These are phyloP conservation scores for Schwanniomyces sp. DNA, from an alignment of 805 yeast genomes.

Conservation along the genomic window DNA sequence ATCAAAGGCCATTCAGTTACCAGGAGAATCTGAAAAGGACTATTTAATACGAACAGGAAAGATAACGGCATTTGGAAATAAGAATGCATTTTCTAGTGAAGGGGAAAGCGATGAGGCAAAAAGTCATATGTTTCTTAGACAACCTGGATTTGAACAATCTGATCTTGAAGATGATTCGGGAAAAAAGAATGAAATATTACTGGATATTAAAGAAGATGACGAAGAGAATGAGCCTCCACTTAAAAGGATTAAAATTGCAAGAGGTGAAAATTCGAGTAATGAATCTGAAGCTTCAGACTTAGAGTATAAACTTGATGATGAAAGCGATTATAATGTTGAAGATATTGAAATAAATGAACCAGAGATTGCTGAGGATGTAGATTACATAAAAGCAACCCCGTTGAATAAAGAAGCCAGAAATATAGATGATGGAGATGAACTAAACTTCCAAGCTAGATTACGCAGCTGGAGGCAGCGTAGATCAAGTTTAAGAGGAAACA, in stretches of 20 bases:
- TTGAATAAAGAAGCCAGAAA: slow-evolving; percentile 34
- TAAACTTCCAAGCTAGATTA: slow-evolving; percentile 58
- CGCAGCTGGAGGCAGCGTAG: slow-evolving; percentile 59
- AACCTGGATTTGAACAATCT: slow-evolving; percentile 46
- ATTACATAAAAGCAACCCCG: background rate
- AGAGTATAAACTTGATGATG: background rate
- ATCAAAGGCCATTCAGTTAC: slow-evolving; percentile 36
- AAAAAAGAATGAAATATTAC: too few relatives aligned
- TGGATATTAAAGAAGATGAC: slow-evolving; percentile 9
- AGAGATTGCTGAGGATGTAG: slow-evolving; percentile 7
- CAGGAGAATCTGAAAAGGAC: slow-evolving; percentile 80
- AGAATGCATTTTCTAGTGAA: slow-evolving; percentile 53
- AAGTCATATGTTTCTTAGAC: slow-evolving; percentile 46
- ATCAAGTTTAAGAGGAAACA: slow-evolving; percentile 25
- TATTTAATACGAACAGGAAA: slow-evolving; percentile 85
- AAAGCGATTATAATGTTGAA: slow-evolving; percentile 10
- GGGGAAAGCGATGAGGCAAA: slow-evolving; percentile 24
- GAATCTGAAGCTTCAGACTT: background rate
- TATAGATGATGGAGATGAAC: slow-evolving; percentile 82
- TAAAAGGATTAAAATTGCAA: slow-evolving; percentile 1
- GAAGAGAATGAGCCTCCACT: slow-evolving; percentile 7
- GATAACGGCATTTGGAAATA: slow-evolving; percentile 87
- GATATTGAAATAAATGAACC: slow-evolving; percentile 17
- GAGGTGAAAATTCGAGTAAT: background rate
- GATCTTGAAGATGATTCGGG: slow-evolving; percentile 19